Percentiles rank a stretch among this genome's conserved stretches.
Conservation (phyloP, 2,329 filamentous ascomycete species). For the Verticillium tricorpus region DNA sequence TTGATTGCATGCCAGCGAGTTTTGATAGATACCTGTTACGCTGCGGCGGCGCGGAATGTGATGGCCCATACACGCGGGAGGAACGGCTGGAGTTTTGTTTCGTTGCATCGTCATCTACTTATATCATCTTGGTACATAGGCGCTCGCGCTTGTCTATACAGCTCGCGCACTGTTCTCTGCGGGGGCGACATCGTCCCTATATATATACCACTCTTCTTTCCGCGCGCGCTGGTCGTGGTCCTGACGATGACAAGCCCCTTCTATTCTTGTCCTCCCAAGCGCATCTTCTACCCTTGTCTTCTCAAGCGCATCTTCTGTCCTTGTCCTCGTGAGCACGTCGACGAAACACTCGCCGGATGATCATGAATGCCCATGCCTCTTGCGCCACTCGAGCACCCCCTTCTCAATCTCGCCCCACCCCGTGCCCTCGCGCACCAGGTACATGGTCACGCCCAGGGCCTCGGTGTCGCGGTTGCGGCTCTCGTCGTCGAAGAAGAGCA, state of each 20-base stretch:
- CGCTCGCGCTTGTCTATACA: background rate
- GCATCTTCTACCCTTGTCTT: too few species aligned
- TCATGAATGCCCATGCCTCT: conserved; percentile 49
- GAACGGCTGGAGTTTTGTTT: background rate
- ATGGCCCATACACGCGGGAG: background rate
- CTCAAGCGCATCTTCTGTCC: too few species aligned
- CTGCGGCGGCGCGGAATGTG: background rate
- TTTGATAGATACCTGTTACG: background rate
- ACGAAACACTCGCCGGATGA: background rate
- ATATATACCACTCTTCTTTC: background rate
- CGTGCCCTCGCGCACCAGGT: conserved; percentile 75
- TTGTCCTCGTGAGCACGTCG: background rate
- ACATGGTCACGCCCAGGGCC: conserved; percentile 76
- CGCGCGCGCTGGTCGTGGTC: background rate
- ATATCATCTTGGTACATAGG: background rate
- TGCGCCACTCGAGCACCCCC: conserved; percentile 78
- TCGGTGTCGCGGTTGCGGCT: conserved; percentile 78
- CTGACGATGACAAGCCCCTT: too few species aligned
- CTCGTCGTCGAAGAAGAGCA: conserved; percentile 97
- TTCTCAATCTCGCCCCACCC: conserved; percentile 71
- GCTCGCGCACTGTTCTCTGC: background rate
- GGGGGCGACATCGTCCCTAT: background rate
- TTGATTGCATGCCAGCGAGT: background rate
- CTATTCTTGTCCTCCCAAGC: background rate
- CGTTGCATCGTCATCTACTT: background rate